A percentile compares a stretch with the other conserved stretches of the same genome.
phyloP scores from a whole-genome alignment of 2,329 filamentous ascomycete species.

The Berkeleyomyces basicola region DNA sequence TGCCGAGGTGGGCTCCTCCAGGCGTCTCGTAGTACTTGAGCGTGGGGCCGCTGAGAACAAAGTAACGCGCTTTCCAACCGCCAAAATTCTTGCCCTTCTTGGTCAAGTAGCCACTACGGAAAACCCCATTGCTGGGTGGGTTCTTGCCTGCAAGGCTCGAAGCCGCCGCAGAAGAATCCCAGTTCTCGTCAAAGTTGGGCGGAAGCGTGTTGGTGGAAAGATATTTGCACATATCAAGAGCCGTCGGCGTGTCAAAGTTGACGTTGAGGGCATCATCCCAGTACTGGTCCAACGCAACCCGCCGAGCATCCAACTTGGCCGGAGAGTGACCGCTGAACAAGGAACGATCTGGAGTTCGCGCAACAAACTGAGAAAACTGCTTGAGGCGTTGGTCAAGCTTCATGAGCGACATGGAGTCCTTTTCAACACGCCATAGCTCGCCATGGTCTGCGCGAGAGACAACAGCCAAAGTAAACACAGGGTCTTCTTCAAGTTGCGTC shows the following conservation, averaged over 20 bases:
- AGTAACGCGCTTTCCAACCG: slow-evolving; percentile 79
- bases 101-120: slow-evolving; percentile 80
- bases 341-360: slow-evolving; percentile 64
- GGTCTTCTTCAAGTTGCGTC: slow-evolving; percentile 73
- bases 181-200: slow-evolving; percentile 41
- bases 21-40: slow-evolving; percentile 85
- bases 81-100: slow-evolving; percentile 98
- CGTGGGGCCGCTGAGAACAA: slow-evolving; percentile 41
- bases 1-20: slow-evolving; percentile 77
- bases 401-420: slow-evolving; percentile 67
- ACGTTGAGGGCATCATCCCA: slow-evolving; percentile 75
- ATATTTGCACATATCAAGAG: slow-evolving; percentile 72
- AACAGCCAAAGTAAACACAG: slow-evolving; percentile 81
- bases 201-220: slow-evolving; percentile 53
- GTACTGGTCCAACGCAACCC: slow-evolving; percentile 66
- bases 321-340: slow-evolving; percentile 88
- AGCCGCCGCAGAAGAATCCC: slow-evolving; percentile 3
- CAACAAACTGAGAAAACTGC: slow-evolving; percentile 48
- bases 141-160: slow-evolving; percentile 19
- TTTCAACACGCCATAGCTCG: slow-evolving; percentile 90
- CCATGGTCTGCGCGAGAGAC: slow-evolving; percentile 57
- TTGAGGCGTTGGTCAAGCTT: slow-evolving; percentile 70
- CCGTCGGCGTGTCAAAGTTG: slow-evolving; percentile 58
- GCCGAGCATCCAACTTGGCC: slow-evolving; percentile 77
- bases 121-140: slow-evolving; percentile 48